Evolutionary conservation across 805 yeast species (phyloP).

Genomic region (Lachancea mirantina): DNA sequence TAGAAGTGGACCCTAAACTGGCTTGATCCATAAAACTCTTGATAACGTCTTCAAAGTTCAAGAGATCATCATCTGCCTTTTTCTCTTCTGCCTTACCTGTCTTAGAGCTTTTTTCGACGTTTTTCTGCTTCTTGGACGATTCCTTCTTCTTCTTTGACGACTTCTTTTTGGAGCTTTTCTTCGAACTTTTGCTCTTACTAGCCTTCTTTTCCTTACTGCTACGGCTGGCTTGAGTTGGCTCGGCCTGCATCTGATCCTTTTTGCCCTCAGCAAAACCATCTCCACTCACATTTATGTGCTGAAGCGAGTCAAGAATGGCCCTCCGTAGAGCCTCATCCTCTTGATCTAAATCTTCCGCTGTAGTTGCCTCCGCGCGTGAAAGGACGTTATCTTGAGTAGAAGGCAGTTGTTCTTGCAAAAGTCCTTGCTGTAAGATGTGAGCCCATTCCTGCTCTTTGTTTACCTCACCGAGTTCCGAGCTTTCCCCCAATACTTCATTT

Average conservation of each 20-base stretch:
- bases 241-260: conserved; percentile 5
- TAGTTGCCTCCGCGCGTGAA: neutral
- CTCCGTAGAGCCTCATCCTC: conserved; percentile 30
- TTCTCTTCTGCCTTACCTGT: neutral
- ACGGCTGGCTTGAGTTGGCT: conserved; percentile 2
- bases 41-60: conserved; percentile 28
- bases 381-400: conserved; percentile 6
- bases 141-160: conserved; percentile 17
- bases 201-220: conserved; percentile 8
- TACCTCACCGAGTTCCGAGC: conserved; percentile 9
- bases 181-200: conserved; percentile 13
- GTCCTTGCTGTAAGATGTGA: conserved; percentile 24
- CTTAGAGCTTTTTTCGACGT: conserved; percentile 10
- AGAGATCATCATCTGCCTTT: conserved; percentile 14
- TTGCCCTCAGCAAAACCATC: too few species aligned
- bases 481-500: conserved; percentile 1
- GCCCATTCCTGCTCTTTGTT: conserved; percentile 27
- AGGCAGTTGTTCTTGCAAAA: conserved; percentile 13
- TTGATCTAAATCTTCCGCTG: conserved; percentile 20
- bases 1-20: conserved; percentile 8
- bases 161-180: conserved; percentile 11
- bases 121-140: conserved; percentile 15
- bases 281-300: conserved; percentile 15
- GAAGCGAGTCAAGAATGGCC: conserved; percentile 28
- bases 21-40: conserved; percentile 24